Evolutionary conservation across 139 green algal genomes (phyloP).

Genomic region (Protoeuglena noctilucae): DNA sequence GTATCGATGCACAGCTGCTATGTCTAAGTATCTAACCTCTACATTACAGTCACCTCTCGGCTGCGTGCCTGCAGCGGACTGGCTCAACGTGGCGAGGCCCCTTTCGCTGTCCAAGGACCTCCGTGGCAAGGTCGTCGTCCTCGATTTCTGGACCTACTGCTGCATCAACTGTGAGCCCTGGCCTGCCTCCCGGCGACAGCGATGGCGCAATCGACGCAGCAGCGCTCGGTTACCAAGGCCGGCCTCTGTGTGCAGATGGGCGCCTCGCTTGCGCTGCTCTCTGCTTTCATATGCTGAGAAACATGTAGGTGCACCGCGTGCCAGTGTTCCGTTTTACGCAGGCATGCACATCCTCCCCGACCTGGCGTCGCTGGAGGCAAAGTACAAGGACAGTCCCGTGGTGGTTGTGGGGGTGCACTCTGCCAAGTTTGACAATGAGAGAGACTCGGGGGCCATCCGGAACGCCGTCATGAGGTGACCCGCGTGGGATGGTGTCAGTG

Average conservation of each 20-base stretch:
- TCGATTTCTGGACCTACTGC: slow-evolving; percentile 80
- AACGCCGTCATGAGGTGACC: neutral
- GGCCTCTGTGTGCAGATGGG: too few relatives aligned
- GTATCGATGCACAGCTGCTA: too few relatives aligned
- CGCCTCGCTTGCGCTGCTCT: too few relatives aligned
- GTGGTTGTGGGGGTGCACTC: slow-evolving; percentile 59
- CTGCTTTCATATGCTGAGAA: too few relatives aligned
- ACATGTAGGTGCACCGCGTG: too few relatives aligned
- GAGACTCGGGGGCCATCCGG: slow-evolving; percentile 23
- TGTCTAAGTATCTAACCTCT: too few relatives aligned
- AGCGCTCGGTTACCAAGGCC: too few relatives aligned
- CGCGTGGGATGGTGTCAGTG: too few relatives aligned
- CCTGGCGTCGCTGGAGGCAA: slow-evolving; percentile 42
- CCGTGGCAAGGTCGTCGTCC: slow-evolving; percentile 37
- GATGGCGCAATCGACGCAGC: too few relatives aligned
- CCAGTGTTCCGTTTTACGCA: too few relatives aligned
- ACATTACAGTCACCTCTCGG: too few relatives aligned
- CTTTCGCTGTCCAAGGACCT: slow-evolving; percentile 28
- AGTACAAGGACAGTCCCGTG: slow-evolving; percentile 37
- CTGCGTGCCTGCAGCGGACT: slow-evolving; percentile 21
- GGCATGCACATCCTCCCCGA: slow-evolving; percentile 71
- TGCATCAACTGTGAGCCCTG: slow-evolving; percentile 86
- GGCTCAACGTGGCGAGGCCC: slow-evolving; percentile 37
- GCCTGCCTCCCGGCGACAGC: too few relatives aligned
- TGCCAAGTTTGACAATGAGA: slow-evolving; percentile 78